Evolutionary conservation across 2,329 filamentous ascomycete species (phyloP).

Genomic region (Waltergamsia citrina): DNA sequence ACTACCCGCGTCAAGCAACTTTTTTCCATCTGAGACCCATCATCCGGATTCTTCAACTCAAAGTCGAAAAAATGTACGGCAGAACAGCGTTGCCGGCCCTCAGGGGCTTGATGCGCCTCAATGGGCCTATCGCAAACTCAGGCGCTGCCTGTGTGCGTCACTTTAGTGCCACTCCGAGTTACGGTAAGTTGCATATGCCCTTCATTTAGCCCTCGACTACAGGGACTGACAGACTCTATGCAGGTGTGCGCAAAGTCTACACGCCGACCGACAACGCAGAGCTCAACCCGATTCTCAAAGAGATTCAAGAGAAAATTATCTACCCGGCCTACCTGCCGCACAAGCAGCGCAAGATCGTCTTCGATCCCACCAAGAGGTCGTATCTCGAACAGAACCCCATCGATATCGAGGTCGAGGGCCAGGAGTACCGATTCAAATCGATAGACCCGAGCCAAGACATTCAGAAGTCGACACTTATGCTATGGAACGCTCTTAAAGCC

Average conservation of each 20-base stretch:
- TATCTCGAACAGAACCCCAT: slow-evolving; percentile 45
- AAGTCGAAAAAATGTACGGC: slow-evolving; percentile 3
- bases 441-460: slow-evolving; percentile 31
- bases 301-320: slow-evolving; percentile 49
- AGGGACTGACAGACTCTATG: slow-evolving; percentile 6
- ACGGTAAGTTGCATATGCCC: slow-evolving; percentile 16
- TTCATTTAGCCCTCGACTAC: slow-evolving; percentile 4
- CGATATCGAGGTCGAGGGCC: slow-evolving; percentile 47
- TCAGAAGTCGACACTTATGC: slow-evolving; percentile 28
- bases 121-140: slow-evolving; percentile 2
- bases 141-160: slow-evolving; percentile 6
- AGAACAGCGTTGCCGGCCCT: slow-evolving; percentile 9
- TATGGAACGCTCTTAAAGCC: slow-evolving; percentile 26
- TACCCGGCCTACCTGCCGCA: slow-evolving; percentile 49
- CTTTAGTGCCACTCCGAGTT: slow-evolving; percentile 19
- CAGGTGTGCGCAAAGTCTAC: slow-evolving; percentile 33
- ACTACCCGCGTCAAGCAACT: too few species aligned
- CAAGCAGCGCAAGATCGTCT: slow-evolving; percentile 44
- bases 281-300: slow-evolving; percentile 41
- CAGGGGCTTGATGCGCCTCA: slow-evolving; percentile 11
- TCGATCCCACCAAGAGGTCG: slow-evolving; percentile 32
- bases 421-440: slow-evolving; percentile 41
- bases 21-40: too few species aligned
- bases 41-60: too few species aligned
- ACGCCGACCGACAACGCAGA: slow-evolving; percentile 38